Evolutionary conservation across 2,329 filamentous ascomycete genomes (phyloP).

Genomic region (Penicillium palitans): DNA sequence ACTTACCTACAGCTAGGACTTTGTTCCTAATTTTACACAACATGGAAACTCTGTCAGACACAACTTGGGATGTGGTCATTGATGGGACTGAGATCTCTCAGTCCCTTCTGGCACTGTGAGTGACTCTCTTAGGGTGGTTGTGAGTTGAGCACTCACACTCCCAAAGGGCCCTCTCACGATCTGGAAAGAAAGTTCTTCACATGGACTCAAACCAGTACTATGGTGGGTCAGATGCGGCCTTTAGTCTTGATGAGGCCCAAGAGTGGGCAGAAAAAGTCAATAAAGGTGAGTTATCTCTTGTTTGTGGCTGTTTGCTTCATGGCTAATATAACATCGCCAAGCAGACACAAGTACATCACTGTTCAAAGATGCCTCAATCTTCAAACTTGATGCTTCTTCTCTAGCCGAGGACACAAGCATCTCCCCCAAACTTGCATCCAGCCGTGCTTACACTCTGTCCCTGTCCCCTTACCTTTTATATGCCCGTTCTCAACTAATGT

Average conservation of each 20-base stretch:
- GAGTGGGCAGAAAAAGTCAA: constrained; percentile 63
- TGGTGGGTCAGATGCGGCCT: constrained; percentile 79
- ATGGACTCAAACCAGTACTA: constrained; percentile 87
- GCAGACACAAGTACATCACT: constrained; percentile 37
- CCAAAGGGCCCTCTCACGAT: constrained; percentile 82
- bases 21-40: constrained; percentile 10
- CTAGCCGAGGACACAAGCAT: background rate
- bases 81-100: constrained; percentile 75
- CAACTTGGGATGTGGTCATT: constrained; percentile 77
- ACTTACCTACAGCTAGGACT: constrained; percentile 25
- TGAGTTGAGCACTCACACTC: constrained; percentile 53
- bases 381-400: constrained; percentile 13
- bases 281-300: constrained; percentile 33
- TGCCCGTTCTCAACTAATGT: constrained; percentile 73
- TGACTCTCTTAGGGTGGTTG: constrained; percentile 14
- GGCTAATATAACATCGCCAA: constrained; percentile 24
- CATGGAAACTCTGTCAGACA: constrained; percentile 75
- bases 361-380: constrained; percentile 44
- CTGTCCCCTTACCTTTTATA: constrained; percentile 87
- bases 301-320: constrained; percentile 11
- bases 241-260: constrained; percentile 79
- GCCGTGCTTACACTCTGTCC: constrained; percentile 78
- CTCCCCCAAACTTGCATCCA: constrained; percentile 41
- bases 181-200: constrained; percentile 86
- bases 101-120: constrained; percentile 76